These are phyloP conservation scores for Phalaenopsis equestris DNA, from an alignment of 106 monocot genomes.

Conservation along the genomic window DNA sequence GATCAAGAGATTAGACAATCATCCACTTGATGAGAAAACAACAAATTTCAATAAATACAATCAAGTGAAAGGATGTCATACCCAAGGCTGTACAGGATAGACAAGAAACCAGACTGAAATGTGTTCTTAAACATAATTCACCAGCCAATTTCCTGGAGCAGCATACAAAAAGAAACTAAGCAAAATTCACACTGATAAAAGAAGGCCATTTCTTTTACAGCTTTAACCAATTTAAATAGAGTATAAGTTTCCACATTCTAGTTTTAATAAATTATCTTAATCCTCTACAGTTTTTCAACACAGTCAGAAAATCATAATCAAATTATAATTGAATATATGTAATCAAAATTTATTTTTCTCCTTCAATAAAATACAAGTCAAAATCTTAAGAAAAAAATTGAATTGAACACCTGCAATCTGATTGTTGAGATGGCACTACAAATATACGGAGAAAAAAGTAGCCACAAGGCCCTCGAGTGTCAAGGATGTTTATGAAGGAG, in stretches of 20 bases:
- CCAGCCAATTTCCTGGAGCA: background rate
- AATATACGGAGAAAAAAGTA: background rate
- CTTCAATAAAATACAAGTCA: background rate
- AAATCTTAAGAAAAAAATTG: background rate
- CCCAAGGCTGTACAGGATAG: slow-evolving; percentile 90
- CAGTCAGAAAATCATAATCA: background rate
- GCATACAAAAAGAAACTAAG: background rate
- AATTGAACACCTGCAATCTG: background rate
- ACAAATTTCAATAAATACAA: background rate
- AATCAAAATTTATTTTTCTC: background rate
- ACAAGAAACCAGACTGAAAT: slow-evolving; percentile 89
- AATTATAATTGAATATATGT: background rate
- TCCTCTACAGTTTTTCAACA: background rate
- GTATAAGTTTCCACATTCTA: background rate
- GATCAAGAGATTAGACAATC: background rate
- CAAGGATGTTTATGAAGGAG: background rate
- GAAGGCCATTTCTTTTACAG: background rate
- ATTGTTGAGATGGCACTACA: background rate
- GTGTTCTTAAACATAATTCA: slow-evolving; percentile 80
- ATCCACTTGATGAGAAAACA: background rate
- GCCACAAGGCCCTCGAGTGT: background rate
- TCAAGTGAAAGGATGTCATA: slow-evolving; percentile 18
- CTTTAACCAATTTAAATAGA: background rate
- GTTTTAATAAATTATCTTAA: background rate
- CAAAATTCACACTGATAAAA: background rate